phyloP scores from a whole-genome alignment of 441 rosid genomes.

The Mallotus repandus region DNA sequence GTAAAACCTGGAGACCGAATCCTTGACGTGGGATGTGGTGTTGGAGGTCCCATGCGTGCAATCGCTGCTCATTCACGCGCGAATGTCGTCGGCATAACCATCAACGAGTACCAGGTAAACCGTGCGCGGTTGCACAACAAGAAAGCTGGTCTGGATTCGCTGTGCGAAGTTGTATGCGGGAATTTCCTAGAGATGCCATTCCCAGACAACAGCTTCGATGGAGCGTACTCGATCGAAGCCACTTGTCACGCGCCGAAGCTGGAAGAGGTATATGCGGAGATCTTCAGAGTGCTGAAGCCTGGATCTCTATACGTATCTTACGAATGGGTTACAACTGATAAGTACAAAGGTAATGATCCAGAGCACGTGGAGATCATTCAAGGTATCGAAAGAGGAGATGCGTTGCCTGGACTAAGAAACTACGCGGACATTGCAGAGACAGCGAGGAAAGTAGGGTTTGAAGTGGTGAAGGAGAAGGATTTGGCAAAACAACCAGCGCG shows the following conservation, averaged over 20 bases:
- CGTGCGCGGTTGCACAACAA: slow-evolving; percentile 79
- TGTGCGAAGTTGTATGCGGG: slow-evolving; percentile 80
- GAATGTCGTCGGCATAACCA: slow-evolving; percentile 79
- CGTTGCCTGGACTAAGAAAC: slow-evolving; percentile 75
- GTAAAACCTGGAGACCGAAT: slow-evolving; percentile 54
- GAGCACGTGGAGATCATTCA: slow-evolving; percentile 74
- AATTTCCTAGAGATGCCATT: slow-evolving; percentile 89
- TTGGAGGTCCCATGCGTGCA: slow-evolving; percentile 96
- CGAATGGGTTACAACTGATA: slow-evolving; percentile 92
- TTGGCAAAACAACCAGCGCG: slow-evolving; percentile 65
- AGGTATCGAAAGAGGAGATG: slow-evolving; percentile 88
- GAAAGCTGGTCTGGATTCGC: slow-evolving; percentile 72
- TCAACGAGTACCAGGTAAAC: slow-evolving; percentile 87
- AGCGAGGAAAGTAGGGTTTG: slow-evolving; percentile 74
- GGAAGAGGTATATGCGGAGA: slow-evolving; percentile 77
- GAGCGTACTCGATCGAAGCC: slow-evolving; percentile 94
- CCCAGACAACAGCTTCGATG: slow-evolving; percentile 64
- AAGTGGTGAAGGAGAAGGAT: slow-evolving; percentile 78
- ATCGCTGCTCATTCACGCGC: slow-evolving; percentile 85
- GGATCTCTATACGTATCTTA: slow-evolving; percentile 75
- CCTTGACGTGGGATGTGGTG: slow-evolving; percentile 89
- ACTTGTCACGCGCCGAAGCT: slow-evolving; percentile 94
- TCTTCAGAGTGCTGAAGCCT: slow-evolving; percentile 75
- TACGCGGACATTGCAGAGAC: slow-evolving; percentile 54
- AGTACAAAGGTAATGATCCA: slow-evolving; percentile 39